Percentiles rank a stretch among this genome's conserved stretches.
Evolutionary conservation across 805 yeast species (phyloP).

Genomic region (Brettanomyces custersianus): DNA sequence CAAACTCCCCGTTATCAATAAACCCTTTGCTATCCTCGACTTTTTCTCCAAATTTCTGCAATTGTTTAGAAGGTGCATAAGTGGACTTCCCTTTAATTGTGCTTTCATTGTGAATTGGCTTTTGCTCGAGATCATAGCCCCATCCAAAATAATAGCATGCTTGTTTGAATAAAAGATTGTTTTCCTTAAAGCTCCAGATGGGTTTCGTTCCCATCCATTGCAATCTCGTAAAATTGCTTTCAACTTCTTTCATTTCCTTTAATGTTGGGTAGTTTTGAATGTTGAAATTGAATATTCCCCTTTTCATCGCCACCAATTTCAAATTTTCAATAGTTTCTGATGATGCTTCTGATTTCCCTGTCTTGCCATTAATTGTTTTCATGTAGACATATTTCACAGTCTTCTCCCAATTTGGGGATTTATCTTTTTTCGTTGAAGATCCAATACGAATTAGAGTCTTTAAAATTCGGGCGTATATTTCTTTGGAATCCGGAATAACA

Average conservation of each 20-base stretch:
- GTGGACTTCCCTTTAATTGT: no score
- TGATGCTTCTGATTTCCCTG: not conserved
- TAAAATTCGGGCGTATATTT: not conserved
- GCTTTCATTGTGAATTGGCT: no score
- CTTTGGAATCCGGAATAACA: no score
- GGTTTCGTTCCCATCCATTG: slow-evolving; percentile 12
- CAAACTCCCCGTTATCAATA: not conserved
- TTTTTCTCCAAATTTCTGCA: no score
- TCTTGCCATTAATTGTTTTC: slow-evolving; percentile 6
- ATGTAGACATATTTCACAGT: slow-evolving; percentile 12
- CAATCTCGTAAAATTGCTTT: slow-evolving; percentile 7
- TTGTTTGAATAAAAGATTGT: slow-evolving; percentile 9
- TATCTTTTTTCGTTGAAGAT: not conserved
- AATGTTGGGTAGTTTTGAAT: slow-evolving; percentile 11
- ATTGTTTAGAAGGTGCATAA: no score
- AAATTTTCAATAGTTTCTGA: not conserved
- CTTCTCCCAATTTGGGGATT: slow-evolving; percentile 10
- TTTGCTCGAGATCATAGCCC: no score
- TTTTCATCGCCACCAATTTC: slow-evolving; percentile 1
- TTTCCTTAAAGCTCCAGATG: slow-evolving; percentile 9
- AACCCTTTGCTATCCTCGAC: not conserved
- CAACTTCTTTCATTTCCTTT: slow-evolving; percentile 6
- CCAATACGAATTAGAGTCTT: not conserved
- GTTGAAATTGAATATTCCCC: slow-evolving; percentile 4
- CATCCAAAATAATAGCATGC: slow-evolving; percentile 13